Evolutionary conservation across 164 flowering plant species (phyloP).

Genomic region (Hamamelis virginiana): DNA sequence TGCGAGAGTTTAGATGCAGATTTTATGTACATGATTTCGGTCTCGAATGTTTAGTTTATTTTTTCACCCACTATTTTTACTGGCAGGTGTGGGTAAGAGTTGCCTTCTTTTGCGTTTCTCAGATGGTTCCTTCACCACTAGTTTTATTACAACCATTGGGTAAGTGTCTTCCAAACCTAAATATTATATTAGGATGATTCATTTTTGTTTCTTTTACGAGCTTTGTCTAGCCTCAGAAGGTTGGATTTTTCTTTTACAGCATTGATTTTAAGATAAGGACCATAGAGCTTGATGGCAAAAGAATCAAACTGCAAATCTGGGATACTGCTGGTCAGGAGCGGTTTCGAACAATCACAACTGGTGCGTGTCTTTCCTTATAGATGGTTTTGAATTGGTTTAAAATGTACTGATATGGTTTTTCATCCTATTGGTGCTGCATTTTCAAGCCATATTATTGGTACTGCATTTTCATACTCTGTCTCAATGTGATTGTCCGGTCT

Average conservation of each 20-base stretch:
- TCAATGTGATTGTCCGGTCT: neutral
- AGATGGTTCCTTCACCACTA: constrained; percentile 89
- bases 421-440: neutral
- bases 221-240: constrained; percentile 1
- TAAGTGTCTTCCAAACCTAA: constrained; percentile 16
- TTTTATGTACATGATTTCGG: neutral
- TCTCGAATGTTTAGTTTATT: neutral
- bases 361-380: constrained; percentile 28
- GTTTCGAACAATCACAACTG: constrained; percentile 83
- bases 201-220: neutral
- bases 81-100: constrained; percentile 88
- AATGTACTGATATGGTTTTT: neutral
- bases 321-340: constrained; percentile 98
- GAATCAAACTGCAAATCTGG: constrained; percentile 91
- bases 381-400: neutral
- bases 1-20: neutral
- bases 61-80: neutral
- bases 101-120: constrained; percentile 88
- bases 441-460: no score
- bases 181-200: neutral
- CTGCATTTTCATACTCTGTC: neutral
- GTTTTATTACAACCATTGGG: constrained; percentile 94
- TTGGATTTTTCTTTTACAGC: constrained; percentile 29
- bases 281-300: constrained; percentile 80
- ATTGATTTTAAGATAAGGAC: constrained; percentile 91